phyloP scores from a whole-genome alignment of 2,329 filamentous ascomycete genomes.

The Amauroascus verrucosus region DNA sequence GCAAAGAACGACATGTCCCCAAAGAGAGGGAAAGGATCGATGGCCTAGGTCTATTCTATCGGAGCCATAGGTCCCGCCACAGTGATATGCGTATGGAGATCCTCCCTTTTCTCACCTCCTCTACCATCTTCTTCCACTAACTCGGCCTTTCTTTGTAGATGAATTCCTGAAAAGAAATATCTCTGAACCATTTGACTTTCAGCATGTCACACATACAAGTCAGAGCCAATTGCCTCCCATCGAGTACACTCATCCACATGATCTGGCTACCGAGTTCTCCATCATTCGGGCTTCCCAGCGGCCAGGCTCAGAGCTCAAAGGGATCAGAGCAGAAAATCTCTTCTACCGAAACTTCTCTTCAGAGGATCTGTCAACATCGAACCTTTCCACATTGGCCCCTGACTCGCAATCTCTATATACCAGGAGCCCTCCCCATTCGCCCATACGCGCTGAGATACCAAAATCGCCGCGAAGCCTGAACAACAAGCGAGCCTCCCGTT shows the following conservation, averaged over 20 bases:
- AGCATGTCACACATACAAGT: constrained; percentile 52
- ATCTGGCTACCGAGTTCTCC: constrained; percentile 46
- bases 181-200: constrained; percentile 54
- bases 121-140: neutral
- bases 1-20: neutral
- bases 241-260: constrained; percentile 42
- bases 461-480: constrained; percentile 20
- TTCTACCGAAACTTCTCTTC: constrained; percentile 29
- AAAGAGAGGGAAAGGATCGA: constrained; percentile 27
- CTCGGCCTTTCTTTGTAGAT: constrained; percentile 21
- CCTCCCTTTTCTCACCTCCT: neutral
- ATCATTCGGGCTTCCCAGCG: constrained; percentile 44
- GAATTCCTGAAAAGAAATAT: constrained; percentile 42
- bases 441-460: constrained; percentile 24
- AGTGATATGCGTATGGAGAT: constrained; percentile 28
- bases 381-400: constrained; percentile 12
- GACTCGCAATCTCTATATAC: constrained; percentile 15
- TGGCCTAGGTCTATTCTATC: constrained; percentile 26
- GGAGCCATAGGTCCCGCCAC: constrained; percentile 26
- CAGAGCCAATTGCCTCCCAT: constrained; percentile 45
- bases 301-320: constrained; percentile 41
- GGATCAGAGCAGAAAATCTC: constrained; percentile 44
- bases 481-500: constrained; percentile 28
- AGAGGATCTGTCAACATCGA: constrained; percentile 19
- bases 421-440: constrained; percentile 23